Base-by-base conservation (phyloP, 225 moss, liverwort and hornwort genomes). In the Polytrichum commune region DNA sequence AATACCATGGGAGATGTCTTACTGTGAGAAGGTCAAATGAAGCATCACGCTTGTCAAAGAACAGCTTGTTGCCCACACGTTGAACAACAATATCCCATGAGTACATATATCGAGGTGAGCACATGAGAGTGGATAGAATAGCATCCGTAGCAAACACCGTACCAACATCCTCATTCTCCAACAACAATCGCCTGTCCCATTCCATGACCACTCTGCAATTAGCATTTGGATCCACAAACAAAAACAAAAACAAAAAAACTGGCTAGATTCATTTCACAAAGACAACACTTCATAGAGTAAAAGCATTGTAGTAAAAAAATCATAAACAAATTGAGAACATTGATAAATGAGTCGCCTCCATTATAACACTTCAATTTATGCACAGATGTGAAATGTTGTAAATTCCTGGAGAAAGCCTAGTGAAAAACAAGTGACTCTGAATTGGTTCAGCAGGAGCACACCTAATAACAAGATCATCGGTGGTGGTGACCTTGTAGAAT, bases 81-180 rank as follows among this genome's bases (percentile, higher is more conserved):
- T 98, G 98, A 29, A 91, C 91, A 64, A 98, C 98, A 35, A 95
- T 98, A 77, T 98, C 98, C 98, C 98, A 98, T 4, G 98, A 98
- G 72, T 98, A 98, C 72, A 98, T 83, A 9, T 95, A 98, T 62
- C 98, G 85, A 19, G 98, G 95, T 27, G 98, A 88, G 70, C 98
- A 98, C 98, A 98, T 98, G 9, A 98, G 85, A 18, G 93, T 93
- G 25, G 98, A 91, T 53, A 98, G 77, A 61, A 98, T 95, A n/a
- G 95, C 91, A 80, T 98, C 97, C 7, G 97, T 98, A 29, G 97
- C 97, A 66, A 98, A 98, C 20, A 98, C 95, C 19, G 95, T 95
- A 24, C 94, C 97, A 26, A 95, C 90, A 69, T 98, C 92, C 72
- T 98, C 94, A 56, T 92, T 93, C 74, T 98, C 94, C 79, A 97